These are phyloP conservation scores for Metarhizium sp. DNA, from an alignment of 2,329 filamentous ascomycete species.

Conservation along the genomic window DNA sequence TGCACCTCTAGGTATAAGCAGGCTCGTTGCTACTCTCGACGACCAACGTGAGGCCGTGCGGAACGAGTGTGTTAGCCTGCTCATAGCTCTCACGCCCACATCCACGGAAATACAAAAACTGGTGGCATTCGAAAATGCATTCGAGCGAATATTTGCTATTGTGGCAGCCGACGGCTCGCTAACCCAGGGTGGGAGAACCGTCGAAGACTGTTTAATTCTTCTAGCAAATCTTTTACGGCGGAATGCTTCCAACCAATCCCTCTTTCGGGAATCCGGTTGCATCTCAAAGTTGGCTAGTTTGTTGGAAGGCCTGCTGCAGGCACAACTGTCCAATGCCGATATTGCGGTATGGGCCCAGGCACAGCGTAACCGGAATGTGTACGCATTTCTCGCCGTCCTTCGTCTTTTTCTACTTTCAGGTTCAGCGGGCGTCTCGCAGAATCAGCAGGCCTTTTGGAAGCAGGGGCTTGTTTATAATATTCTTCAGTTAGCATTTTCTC, in stretches of 20 bases:
- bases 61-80: slow-evolving; percentile 77
- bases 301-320: slow-evolving; percentile 49
- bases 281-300: slow-evolving; percentile 63
- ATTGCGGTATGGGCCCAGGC: slow-evolving; percentile 66
- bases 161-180: slow-evolving; percentile 76
- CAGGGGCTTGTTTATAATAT: slow-evolving; percentile 71
- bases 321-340: slow-evolving; percentile 42
- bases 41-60: slow-evolving; percentile 80
- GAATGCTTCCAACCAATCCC: slow-evolving; percentile 86
- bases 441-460: slow-evolving; percentile 80
- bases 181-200: slow-evolving; percentile 70
- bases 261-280: slow-evolving; percentile 85
- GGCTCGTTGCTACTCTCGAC: slow-evolving; percentile 74
- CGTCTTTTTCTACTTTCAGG: slow-evolving; percentile 77
- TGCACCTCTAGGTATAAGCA: slow-evolving; percentile 78
- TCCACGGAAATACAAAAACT: slow-evolving; percentile 89
- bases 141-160: slow-evolving; percentile 75
- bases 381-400: slow-evolving; percentile 78
- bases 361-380: slow-evolving; percentile 82
- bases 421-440: slow-evolving; percentile 70
- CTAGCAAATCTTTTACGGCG: slow-evolving; percentile 80
- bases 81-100: slow-evolving; percentile 79
- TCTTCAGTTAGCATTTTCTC: slow-evolving; percentile 73
- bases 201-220: slow-evolving; percentile 88
- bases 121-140: slow-evolving; percentile 90